Evolutionary conservation across 2,329 filamentous ascomycete genomes (phyloP).

Genomic region (Fusarium burgessii): DNA sequence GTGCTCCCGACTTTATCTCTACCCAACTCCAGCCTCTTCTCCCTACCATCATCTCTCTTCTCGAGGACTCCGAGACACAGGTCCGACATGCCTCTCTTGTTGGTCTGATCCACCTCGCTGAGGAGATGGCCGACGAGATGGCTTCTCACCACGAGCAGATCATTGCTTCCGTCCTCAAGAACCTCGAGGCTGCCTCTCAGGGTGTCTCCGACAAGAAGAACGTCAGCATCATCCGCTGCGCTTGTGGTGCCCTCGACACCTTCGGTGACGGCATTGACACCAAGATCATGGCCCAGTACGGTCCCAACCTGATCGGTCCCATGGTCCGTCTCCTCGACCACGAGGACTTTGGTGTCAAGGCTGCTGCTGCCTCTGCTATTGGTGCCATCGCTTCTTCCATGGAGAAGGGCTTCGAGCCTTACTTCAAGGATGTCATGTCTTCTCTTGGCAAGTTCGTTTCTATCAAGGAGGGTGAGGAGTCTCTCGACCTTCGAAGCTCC

Average conservation of each 20-base stretch:
- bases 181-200: constrained; percentile 83
- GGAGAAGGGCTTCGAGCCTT: constrained; percentile 86
- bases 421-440: constrained; percentile 90
- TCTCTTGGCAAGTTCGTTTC: constrained; percentile 85
- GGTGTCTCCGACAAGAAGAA: constrained; percentile 78
- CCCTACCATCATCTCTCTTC: constrained; percentile 83
- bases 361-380: constrained; percentile 86
- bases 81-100: constrained; percentile 91
- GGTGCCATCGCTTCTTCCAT: constrained; percentile 91
- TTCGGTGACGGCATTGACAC: constrained; percentile 89
- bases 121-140: constrained; percentile 93
- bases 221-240: constrained; percentile 87
- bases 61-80: constrained; percentile 84
- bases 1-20: constrained; percentile 95
- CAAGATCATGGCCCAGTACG: constrained; percentile 81
- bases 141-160: constrained; percentile 85
- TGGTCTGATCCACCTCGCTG: constrained; percentile 88
- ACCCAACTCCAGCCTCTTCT: constrained; percentile 90
- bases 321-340: constrained; percentile 87
- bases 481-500: constrained; percentile 88
- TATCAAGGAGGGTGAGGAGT: constrained; percentile 89
- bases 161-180: constrained; percentile 86
- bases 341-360: constrained; percentile 89
- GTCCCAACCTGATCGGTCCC: constrained; percentile 83
- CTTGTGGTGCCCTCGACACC: constrained; percentile 90